These are phyloP conservation scores for Acacia concinna DNA, from an alignment of 331 rosid genomes.

Conservation along the genomic window DNA sequence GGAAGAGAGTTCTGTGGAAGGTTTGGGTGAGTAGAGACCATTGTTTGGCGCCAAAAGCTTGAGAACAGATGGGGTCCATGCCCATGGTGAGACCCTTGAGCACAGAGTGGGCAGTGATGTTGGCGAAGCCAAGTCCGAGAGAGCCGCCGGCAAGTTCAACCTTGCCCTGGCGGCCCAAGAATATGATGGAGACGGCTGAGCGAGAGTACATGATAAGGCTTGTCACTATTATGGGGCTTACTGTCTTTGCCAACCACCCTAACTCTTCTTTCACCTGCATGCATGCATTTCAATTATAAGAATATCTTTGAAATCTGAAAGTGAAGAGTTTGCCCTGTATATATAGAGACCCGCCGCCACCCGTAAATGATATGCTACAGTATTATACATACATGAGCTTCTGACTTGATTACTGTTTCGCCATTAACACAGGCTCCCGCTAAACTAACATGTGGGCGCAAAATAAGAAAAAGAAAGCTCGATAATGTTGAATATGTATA, in stretches of 20 bases:
- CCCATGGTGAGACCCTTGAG: conserved; percentile 78
- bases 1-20: conserved; percentile 61
- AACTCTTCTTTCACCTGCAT: conserved; percentile 81
- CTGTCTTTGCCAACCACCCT: conserved; percentile 50
- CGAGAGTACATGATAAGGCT: conserved; percentile 65
- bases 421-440: not conserved
- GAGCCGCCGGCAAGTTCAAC: conserved; percentile 91
- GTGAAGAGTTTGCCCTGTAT: not conserved
- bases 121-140: conserved; percentile 79
- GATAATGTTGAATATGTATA: not conserved
- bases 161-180: conserved; percentile 79
- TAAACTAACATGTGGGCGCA: not conserved
- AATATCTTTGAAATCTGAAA: not conserved
- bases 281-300: not conserved
- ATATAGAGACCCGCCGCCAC: no score
- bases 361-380: no score
- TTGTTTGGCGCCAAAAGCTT: conserved; percentile 85
- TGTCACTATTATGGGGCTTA: conserved; percentile 72
- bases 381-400: not conserved
- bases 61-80: conserved; percentile 95
- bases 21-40: conserved; percentile 72
- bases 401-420: not conserved
- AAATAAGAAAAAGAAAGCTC: not conserved
- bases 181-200: conserved; percentile 71
- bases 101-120: conserved; percentile 74